Base-by-base conservation (phyloP, 2,329 filamentous ascomycete species). In the Helminthosporium solani region DNA sequence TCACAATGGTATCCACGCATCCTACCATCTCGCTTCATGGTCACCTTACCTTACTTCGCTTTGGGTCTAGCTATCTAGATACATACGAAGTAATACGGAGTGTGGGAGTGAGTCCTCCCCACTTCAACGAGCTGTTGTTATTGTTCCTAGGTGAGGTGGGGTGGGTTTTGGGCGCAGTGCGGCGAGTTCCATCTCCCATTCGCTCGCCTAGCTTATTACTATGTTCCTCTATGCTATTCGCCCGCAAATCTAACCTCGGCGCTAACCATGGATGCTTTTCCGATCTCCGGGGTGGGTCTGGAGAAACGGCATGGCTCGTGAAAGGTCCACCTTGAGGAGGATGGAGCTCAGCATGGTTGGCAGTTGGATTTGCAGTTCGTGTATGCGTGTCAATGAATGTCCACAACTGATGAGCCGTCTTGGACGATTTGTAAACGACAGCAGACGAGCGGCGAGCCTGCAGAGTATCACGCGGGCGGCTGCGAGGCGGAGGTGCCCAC, bases 381-480 rank as follows among this genome's bases (percentile, higher is more conserved):
- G 54, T 34, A 31, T 18, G 11, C 27, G 15, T 36, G 15, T 20
- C 18, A 39, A 28, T 43, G n/a, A 7, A 18, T 34, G 28, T 18
- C 40, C 20, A 20, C 14, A 7, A 28, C 20, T 40, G 23, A 25
- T 9, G 9, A n/a, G n/a, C n/a, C 23, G 16, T 19, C 20, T 23
- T 8, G 21, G 40, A 25, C 9, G 40, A 42, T 19, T 11, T 37
- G 31, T 9, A 18, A 14, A 23, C 20, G 18, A 37, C 28, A 40
- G 30, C 16, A 49, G 40, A 23, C 33, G 47, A 47, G 42, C 16
- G 14, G 35, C 35, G 23, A 53, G 45, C 33, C 20, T 40, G 36
- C n/a, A 20, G 23, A 25, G 23, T 11, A 33, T 54, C 55, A 57
- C 50, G 51, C 49, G 50, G 53, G 43, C 48, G 48, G 34, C 23